A percentile compares a stretch with the other conserved stretches of the same genome.
Conservation (phyloP, 108 stramenopile genomes). For the Fistulifera solaris region DNA sequence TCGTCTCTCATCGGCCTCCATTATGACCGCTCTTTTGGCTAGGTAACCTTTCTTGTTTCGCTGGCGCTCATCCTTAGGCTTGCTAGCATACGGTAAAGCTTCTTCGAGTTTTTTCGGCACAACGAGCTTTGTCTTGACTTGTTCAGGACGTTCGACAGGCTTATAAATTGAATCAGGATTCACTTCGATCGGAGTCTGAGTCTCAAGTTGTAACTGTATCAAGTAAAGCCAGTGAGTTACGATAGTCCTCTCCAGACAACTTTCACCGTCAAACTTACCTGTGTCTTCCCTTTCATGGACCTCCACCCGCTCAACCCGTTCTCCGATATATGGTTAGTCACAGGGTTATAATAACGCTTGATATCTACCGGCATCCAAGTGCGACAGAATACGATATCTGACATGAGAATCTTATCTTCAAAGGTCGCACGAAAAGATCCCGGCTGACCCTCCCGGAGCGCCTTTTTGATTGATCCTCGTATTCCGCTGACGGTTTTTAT, state of each 20-base stretch:
- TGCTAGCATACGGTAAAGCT: constrained; percentile 86
- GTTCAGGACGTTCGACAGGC: constrained; percentile 82
- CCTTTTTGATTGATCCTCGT: constrained; percentile 94
- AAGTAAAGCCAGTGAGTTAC: no score
- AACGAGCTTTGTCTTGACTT: constrained; percentile 70
- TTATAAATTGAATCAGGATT: constrained; percentile 97
- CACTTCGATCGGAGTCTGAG: constrained; percentile 82
- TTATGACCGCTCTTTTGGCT: constrained; percentile 70
- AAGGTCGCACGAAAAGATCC: constrained; percentile 96
- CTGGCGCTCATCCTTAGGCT: constrained; percentile 79
- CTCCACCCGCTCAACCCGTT: constrained; percentile 61
- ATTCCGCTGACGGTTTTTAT: constrained; percentile 95
- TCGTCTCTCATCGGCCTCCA: constrained; percentile 73
- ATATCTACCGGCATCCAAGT: constrained; percentile 97
- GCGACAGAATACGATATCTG: constrained; percentile 95
- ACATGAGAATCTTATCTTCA: constrained; percentile 96
- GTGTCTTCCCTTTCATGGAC: constrained; percentile 89
- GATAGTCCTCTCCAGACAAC: no score
- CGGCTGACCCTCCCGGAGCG: constrained; percentile 78
- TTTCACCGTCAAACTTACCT: constrained; percentile 6
- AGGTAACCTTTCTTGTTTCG: constrained; percentile 74
- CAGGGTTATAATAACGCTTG: constrained; percentile 93
- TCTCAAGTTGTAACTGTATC: constrained; percentile 67
- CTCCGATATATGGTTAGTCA: constrained; percentile 71
- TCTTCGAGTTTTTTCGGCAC: constrained; percentile 89